Evolutionary conservation across 331 rosid genomes (phyloP).

Genomic region (Quercus lobata): DNA sequence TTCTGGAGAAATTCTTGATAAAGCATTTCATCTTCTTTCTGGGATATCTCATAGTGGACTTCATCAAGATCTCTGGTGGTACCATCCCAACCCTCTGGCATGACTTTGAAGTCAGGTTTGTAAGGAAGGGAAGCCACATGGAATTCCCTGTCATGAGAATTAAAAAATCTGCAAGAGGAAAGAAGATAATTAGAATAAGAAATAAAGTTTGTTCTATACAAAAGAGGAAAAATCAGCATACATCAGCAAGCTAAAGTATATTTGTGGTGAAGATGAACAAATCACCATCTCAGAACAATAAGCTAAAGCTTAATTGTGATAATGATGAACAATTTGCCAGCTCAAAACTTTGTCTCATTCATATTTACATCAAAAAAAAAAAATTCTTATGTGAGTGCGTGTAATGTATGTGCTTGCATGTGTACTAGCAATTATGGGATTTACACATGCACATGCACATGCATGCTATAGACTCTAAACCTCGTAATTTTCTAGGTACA

Average conservation of each 20-base stretch:
- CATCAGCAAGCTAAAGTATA: background rate
- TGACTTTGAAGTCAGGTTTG: constrained; percentile 94
- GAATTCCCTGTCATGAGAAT: constrained; percentile 87
- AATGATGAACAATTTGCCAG: too few species aligned
- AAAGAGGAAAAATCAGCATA: background rate
- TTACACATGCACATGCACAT: background rate
- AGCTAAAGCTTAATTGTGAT: too few species aligned
- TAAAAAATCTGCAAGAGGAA: constrained; percentile 66
- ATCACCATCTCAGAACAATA: background rate
- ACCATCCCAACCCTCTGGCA: constrained; percentile 99
- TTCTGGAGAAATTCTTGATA: constrained; percentile 75
- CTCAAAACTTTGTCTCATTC: too few species aligned
- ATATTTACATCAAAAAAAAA: background rate
- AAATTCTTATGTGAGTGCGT: background rate
- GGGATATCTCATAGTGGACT: constrained; percentile 90
- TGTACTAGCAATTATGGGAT: background rate
- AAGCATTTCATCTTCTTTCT: constrained; percentile 84
- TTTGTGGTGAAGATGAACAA: background rate
- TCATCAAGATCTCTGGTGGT: constrained; percentile 86
- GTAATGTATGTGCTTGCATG: background rate
- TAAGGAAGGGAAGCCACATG: constrained; percentile 94
- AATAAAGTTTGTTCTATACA: background rate
- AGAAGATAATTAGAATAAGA: background rate
- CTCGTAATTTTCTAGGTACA: too few species aligned
- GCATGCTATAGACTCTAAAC: background rate